Evolutionary conservation across 371 early-diverging fungal genomes (phyloP).

Genomic region (Apophysomyces elegans): DNA sequence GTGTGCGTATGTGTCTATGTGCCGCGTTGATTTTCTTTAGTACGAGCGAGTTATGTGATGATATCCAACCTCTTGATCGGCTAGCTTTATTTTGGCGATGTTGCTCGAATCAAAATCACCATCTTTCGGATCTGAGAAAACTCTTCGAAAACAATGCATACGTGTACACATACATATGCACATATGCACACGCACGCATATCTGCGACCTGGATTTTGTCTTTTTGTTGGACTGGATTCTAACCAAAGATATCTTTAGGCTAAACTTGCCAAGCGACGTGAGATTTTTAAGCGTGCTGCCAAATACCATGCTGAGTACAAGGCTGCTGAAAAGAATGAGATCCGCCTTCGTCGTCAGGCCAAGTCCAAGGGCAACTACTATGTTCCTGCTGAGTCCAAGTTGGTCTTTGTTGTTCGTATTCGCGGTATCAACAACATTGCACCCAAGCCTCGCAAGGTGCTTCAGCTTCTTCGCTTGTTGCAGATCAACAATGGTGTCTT

Average conservation of each 20-base stretch:
- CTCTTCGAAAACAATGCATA: not conserved
- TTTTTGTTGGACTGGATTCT: not conserved
- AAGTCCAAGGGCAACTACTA: constrained; percentile 86
- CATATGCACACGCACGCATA: not conserved
- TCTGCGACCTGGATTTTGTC: not conserved
- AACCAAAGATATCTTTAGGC: constrained; percentile 48
- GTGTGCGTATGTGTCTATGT: not conserved
- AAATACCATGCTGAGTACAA: constrained; percentile 94
- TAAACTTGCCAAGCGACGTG: constrained; percentile 79
- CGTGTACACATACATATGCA: not conserved
- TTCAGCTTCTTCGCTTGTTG: constrained; percentile 96
- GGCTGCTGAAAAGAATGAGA: constrained; percentile 79
- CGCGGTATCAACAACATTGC: constrained; percentile 96
- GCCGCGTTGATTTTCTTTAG: not conserved
- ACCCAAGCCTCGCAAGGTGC: constrained; percentile 98
- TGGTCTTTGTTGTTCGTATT: constrained; percentile 94
- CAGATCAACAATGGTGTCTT: constrained; percentile 99
- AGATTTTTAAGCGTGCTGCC: constrained; percentile 97
- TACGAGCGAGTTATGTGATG: not conserved
- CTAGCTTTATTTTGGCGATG: not conserved
- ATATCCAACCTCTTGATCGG: constrained; percentile 6
- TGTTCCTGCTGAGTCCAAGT: constrained; percentile 93
- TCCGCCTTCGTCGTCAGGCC: constrained; percentile 89
- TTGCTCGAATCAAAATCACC: constrained; percentile 11
- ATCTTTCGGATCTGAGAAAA: constrained; percentile 9